Percentiles rank a stretch among this genome's conserved stretches.
These are phyloP conservation scores for Vaccinium vitisidaea DNA, from an alignment of 148 eudicot genomes.

Conservation along the genomic window DNA sequence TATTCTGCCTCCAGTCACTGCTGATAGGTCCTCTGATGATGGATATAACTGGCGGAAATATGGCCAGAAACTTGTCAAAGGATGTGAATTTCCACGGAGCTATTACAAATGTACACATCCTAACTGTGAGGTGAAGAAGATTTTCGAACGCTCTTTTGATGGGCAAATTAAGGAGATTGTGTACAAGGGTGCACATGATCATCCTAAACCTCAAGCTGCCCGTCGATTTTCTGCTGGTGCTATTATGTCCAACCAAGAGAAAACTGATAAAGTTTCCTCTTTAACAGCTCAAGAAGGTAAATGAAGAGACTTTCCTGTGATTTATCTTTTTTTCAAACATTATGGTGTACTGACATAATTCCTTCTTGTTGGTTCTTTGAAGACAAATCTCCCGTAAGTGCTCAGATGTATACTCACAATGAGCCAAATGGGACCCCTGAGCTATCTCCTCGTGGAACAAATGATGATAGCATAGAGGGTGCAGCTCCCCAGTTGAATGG, in stretches of 20 bases:
- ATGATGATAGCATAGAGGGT: constrained; percentile 52
- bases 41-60: constrained; percentile 98
- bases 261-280: constrained; percentile 47
- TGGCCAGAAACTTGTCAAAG: constrained; percentile 98
- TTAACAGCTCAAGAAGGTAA: constrained; percentile 70
- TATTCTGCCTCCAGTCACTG: constrained; percentile 39
- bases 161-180: constrained; percentile 89
- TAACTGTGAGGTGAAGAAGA: constrained; percentile 95
- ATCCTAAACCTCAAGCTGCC: constrained; percentile 91
- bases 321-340: constrained; percentile 8
- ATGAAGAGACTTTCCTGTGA: constrained; percentile 9
- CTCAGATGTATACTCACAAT: constrained; percentile 38
- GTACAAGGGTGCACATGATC: constrained; percentile 94
- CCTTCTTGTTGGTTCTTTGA: constrained; percentile 15
- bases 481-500: constrained; percentile 46
- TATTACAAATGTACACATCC: constrained; percentile 97
- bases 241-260: constrained; percentile 73
- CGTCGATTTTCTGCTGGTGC: constrained; percentile 78
- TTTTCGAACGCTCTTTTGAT: constrained; percentile 84
- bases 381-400: constrained; percentile 47
- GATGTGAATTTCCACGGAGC: constrained; percentile 96
- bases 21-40: constrained; percentile 87
- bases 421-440: constrained; percentile 56
- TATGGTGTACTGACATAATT: constrained; percentile 19
- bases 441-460: constrained; percentile 57